A percentile compares a stretch with the other conserved stretches of the same genome.
Evolutionary conservation across 345 rosid species (phyloP).

Genomic region (Citrus sp.): DNA sequence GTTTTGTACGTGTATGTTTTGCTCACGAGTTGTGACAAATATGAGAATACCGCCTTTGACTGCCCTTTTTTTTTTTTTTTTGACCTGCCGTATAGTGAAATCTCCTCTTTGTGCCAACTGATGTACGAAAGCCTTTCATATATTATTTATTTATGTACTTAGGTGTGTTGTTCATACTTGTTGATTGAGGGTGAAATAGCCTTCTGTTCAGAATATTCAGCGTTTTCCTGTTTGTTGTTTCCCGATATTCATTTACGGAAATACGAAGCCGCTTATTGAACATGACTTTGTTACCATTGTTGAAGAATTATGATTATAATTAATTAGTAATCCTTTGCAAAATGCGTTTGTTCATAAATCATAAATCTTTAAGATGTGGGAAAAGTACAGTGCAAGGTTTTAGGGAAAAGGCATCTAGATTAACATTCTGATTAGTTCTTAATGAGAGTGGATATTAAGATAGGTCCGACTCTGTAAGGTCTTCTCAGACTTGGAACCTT

Average conservation of each 20-base stretch:
- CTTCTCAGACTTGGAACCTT: too few species aligned
- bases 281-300: background rate
- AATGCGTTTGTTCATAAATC: too few species aligned
- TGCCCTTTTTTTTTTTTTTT: background rate
- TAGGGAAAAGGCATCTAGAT: too few species aligned
- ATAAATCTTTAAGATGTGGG: too few species aligned
- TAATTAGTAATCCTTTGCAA: too few species aligned
- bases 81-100: slow-evolving; percentile 30
- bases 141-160: background rate
- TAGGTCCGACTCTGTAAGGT: too few species aligned
- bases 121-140: slow-evolving; percentile 22
- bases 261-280: background rate
- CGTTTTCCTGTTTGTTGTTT: background rate
- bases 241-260: too few species aligned
- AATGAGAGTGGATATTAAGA: too few species aligned
- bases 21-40: slow-evolving; percentile 1
- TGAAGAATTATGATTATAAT: too few species aligned
- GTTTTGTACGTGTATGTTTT: slow-evolving; percentile 21
- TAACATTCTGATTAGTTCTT: too few species aligned
- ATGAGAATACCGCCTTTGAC: slow-evolving; percentile 1
- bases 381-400: too few species aligned
- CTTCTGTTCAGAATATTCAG: background rate
- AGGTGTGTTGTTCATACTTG: background rate
- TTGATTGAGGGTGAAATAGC: background rate
- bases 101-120: slow-evolving; percentile 8